Percentiles rank a stretch among this genome's conserved stretches.
phyloP scores from a whole-genome alignment of 768 basidiomycete genomes.

The Trametes elegans region DNA sequence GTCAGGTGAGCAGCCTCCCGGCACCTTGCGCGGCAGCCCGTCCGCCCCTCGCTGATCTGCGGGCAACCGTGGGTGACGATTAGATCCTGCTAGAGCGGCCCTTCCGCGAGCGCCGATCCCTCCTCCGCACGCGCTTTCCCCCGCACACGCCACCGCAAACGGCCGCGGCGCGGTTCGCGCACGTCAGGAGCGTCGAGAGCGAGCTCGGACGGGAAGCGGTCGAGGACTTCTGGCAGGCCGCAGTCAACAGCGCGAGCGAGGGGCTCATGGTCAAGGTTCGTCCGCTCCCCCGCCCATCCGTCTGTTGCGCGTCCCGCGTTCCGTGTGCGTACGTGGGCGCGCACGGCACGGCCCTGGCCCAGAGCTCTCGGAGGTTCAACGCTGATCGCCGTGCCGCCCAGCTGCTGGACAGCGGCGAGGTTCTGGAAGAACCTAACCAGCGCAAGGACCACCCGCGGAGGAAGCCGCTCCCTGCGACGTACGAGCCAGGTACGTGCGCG shows the following conservation, averaged over 20 bases:
- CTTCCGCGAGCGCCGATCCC: conserved; percentile 66
- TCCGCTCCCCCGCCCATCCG: not conserved
- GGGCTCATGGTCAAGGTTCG: conserved; percentile 91
- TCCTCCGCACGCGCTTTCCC: conserved; percentile 65
- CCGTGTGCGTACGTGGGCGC: too few relatives aligned
- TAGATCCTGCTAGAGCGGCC: conserved; percentile 67
- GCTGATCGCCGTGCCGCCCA: conserved; percentile 30
- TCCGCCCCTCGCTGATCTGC: conserved; percentile 2
- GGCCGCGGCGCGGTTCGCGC: conserved; percentile 59
- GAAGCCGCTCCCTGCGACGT: conserved; percentile 79
- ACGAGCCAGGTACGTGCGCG: conserved; percentile 59
- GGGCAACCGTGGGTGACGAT: not conserved
- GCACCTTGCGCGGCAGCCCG: conserved; percentile 12
- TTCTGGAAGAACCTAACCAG: conserved; percentile 33
- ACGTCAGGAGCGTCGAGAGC: conserved; percentile 73
- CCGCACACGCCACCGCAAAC: conserved; percentile 43
- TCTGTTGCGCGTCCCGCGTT: too few relatives aligned
- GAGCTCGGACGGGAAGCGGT: conserved; percentile 58
- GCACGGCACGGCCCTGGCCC: too few relatives aligned
- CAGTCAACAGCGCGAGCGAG: conserved; percentile 77
- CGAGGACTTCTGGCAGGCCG: conserved; percentile 72
- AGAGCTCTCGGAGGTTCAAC: too few relatives aligned
- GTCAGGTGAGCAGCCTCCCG: conserved; percentile 52
- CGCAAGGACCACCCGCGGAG: conserved; percentile 43
- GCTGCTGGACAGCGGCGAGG: conserved; percentile 62